Base-by-base conservation (phyloP, 139 green algal species). In the Micractinium conductrix region DNA sequence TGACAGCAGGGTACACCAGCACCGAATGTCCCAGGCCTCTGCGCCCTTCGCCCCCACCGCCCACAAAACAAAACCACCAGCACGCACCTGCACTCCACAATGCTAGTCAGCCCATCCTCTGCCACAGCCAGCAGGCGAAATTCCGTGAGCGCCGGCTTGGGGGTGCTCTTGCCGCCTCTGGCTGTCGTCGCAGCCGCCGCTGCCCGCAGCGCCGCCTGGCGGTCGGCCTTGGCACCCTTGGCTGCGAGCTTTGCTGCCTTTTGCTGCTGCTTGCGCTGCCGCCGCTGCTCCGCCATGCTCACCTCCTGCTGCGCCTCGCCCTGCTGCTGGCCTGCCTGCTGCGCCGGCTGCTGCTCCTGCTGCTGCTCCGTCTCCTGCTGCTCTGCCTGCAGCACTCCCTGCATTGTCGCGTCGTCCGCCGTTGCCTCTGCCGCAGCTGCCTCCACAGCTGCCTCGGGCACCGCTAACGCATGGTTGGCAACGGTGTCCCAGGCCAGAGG, bases 41-140 rank as follows among this genome's bases (percentile, higher is more conserved):
- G n/a, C n/a, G n/a, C n/a, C n/a, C n/a, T n/a, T n/a, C n/a, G n/a
- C n/a, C n/a, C n/a, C n/a, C n/a, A n/a, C n/a, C n/a, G n/a, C n/a
- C n/a, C n/a, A n/a, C n/a, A n/a, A n/a, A n/a, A n/a, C n/a, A n/a
- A n/a, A n/a, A n/a, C n/a, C n/a, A n/a, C n/a, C n/a, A n/a, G n/a
- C n/a, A n/a, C 43, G 30, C 62, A 78, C 78, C 80, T 62, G 87
- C 93, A 97, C 71, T 92, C 84, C 62, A 97, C 94, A 24, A 97
- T 21, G 68, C 87, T 95, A 0, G 91, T 96, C 24, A 43, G 28
- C 3, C 91, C 91, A 70, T 98, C 93, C 1, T 86, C 60, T 1
- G 90, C 72, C 53, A 93, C 83, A 0, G 58, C 73, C 38, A 95
- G 82, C 37, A 91, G 85, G 28, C 80, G 68, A 80, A 95, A 93